Conservation (phyloP, 495 filamentous ascomycete genomes). For the Aspergillus panamensis region DNA sequence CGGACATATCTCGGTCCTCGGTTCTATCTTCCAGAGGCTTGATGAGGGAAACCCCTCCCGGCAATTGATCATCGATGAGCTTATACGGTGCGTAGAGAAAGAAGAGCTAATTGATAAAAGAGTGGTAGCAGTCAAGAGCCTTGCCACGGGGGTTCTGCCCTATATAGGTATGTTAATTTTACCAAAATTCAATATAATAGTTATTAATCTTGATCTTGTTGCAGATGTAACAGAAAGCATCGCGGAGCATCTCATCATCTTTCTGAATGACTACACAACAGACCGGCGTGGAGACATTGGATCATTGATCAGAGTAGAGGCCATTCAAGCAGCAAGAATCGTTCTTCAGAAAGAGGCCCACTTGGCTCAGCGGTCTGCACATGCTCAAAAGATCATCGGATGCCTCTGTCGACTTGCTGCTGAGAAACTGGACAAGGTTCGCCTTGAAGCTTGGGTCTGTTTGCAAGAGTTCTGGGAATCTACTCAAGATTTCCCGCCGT, state of each 20-base stretch:
- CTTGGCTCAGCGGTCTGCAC: conserved; percentile 12
- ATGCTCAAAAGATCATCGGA: conserved; percentile 32
- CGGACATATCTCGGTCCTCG: conserved; percentile 44
- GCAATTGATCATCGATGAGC: conserved; percentile 29
- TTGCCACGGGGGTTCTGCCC: conserved; percentile 48
- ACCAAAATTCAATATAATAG: not conserved
- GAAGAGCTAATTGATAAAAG: conserved; percentile 54
- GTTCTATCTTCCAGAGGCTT: conserved; percentile 38
- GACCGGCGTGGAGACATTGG: conserved; percentile 86
- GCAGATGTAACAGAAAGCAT: conserved; percentile 29
- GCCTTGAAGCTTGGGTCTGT: conserved; percentile 59
- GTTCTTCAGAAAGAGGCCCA: conserved; percentile 26
- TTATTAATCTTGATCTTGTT: conserved; percentile 18
- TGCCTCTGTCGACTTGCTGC: conserved; percentile 66
- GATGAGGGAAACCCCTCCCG: conserved; percentile 21
- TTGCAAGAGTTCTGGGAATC: conserved; percentile 42
- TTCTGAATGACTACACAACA: conserved; percentile 84
- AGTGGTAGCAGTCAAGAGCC: conserved; percentile 57
- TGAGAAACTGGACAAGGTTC: conserved; percentile 87
- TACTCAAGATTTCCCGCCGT: conserved; percentile 28
- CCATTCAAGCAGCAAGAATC: conserved; percentile 57
- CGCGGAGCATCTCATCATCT: conserved; percentile 35
- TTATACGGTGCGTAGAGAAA: conserved; percentile 39
- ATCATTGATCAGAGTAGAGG: conserved; percentile 74
- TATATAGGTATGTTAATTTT: conserved; percentile 33